Percentiles rank a stretch among this genome's conserved stretches.
Evolutionary conservation across 2,329 filamentous ascomycete genomes (phyloP).

Genomic region (Cladophialophora bantiana): DNA sequence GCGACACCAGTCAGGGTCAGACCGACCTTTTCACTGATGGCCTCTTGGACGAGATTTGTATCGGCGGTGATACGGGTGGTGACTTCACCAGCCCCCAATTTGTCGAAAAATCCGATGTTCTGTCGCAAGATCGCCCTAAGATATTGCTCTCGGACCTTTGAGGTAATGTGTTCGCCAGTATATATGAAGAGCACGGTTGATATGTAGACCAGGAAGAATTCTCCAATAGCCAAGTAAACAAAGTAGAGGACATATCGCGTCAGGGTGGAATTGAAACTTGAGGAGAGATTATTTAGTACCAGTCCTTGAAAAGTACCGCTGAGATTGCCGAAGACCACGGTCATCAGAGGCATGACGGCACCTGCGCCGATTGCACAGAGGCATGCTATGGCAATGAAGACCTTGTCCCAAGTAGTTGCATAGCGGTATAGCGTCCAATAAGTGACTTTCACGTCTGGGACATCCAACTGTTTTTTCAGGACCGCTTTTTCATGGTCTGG

Average conservation of each 20-base stretch:
- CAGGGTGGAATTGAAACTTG: conserved; percentile 67
- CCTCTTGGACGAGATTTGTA: conserved; percentile 91
- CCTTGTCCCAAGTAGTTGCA: conserved; percentile 68
- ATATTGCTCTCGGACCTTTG: conserved; percentile 82
- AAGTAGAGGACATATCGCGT: conserved; percentile 77
- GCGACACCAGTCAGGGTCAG: conserved; percentile 77
- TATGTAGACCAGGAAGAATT: conserved; percentile 79
- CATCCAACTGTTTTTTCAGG: conserved; percentile 71
- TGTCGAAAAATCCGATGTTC: conserved; percentile 93
- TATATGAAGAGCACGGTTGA: conserved; percentile 90
- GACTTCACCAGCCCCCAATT: conserved; percentile 89
- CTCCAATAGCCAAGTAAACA: conserved; percentile 80
- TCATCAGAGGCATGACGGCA: conserved; percentile 80
- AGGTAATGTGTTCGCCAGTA: conserved; percentile 77
- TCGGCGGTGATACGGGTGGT: conserved; percentile 94
- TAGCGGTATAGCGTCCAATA: conserved; percentile 73
- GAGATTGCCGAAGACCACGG: conserved; percentile 76
- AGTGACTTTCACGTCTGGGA: conserved; percentile 69
- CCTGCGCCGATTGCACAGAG: conserved; percentile 74
- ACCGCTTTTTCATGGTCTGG: conserved; percentile 70
- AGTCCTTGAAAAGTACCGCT: conserved; percentile 74
- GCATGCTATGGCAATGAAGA: conserved; percentile 67
- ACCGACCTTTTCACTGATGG: conserved; percentile 87
- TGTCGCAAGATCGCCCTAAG: conserved; percentile 82
- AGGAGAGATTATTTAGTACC: conserved; percentile 54